phyloP scores from a whole-genome alignment of 306 rosid species.

The Alnus rubra region DNA sequence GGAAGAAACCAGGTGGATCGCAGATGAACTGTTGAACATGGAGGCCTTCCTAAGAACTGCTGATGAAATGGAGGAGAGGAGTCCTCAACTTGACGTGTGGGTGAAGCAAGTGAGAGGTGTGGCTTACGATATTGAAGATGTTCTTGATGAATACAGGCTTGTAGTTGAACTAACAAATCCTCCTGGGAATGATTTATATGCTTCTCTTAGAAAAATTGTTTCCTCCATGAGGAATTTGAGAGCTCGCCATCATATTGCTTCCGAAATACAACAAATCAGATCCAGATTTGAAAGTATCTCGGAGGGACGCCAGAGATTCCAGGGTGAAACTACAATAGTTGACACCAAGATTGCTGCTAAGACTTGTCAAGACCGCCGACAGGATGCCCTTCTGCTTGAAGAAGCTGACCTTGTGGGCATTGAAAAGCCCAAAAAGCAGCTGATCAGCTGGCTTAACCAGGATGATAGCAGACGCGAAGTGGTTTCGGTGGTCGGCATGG shows the following conservation, averaged over 20 bases:
- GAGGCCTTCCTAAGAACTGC: constrained; percentile 36
- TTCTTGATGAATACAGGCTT: constrained; percentile 45
- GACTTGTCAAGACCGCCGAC: constrained; percentile 43
- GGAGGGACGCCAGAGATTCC: constrained; percentile 28
- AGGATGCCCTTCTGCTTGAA: constrained; percentile 61
- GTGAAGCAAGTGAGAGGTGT: constrained; percentile 45
- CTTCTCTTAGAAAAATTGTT: neutral
- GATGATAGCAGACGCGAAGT: constrained; percentile 40
- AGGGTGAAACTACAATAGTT: neutral
- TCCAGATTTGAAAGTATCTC: constrained; percentile 31
- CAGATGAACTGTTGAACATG: constrained; percentile 43
- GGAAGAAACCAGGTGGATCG: constrained; percentile 39
- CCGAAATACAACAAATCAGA: constrained; percentile 36
- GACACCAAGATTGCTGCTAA: constrained; percentile 5
- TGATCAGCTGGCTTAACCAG: constrained; percentile 40
- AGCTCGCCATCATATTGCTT: constrained; percentile 41
- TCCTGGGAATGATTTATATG: neutral
- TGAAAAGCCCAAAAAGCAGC: constrained; percentile 45
- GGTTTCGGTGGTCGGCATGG: constrained; percentile 55
- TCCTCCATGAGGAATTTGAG: neutral
- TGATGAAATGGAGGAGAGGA: constrained; percentile 40
- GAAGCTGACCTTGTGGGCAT: constrained; percentile 68
- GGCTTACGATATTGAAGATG: constrained; percentile 54
- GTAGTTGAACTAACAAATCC: constrained; percentile 23
- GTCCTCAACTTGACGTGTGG: constrained; percentile 47